These are phyloP conservation scores for Zasmidium citrigriseum DNA, from an alignment of 2,329 filamentous ascomycete genomes.

Conservation along the genomic window DNA sequence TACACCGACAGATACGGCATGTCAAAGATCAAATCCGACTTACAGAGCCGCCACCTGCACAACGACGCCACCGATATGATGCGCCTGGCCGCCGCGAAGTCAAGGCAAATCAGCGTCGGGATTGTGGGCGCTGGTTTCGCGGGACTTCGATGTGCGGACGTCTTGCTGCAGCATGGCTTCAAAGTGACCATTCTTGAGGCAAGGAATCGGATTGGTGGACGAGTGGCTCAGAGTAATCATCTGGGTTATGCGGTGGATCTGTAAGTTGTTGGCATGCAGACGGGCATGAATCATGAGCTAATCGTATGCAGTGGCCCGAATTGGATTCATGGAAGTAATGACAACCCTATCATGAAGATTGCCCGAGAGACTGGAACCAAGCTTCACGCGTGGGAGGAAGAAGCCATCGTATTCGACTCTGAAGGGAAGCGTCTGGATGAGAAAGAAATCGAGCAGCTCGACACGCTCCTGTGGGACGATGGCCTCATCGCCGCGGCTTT, in stretches of 20 bases:
- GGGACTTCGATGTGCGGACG: constrained; percentile 69
- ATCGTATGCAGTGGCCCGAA: constrained; percentile 63
- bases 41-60: background rate
- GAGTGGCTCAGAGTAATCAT: constrained; percentile 48
- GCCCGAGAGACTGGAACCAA: constrained; percentile 62
- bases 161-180: constrained; percentile 65
- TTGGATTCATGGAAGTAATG: constrained; percentile 74
- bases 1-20: background rate
- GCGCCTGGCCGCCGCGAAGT: constrained; percentile 8
- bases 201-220: constrained; percentile 66
- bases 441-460: constrained; percentile 39
- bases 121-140: constrained; percentile 72
- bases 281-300: too few relatives aligned
- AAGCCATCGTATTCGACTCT: constrained; percentile 59
- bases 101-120: constrained; percentile 45
- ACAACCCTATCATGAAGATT: constrained; percentile 70
- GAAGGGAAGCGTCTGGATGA: constrained; percentile 54
- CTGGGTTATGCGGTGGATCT: constrained; percentile 31
- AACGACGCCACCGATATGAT: constrained; percentile 11
- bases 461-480: constrained; percentile 61
- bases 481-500: constrained; percentile 68
- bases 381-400: constrained; percentile 55
- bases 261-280: constrained; percentile 5
- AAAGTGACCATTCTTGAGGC: constrained; percentile 71
- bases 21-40: constrained; percentile 5